Base-by-base conservation (phyloP, 306 rosid genomes). In the Notholithocarpus densiflorus region DNA sequence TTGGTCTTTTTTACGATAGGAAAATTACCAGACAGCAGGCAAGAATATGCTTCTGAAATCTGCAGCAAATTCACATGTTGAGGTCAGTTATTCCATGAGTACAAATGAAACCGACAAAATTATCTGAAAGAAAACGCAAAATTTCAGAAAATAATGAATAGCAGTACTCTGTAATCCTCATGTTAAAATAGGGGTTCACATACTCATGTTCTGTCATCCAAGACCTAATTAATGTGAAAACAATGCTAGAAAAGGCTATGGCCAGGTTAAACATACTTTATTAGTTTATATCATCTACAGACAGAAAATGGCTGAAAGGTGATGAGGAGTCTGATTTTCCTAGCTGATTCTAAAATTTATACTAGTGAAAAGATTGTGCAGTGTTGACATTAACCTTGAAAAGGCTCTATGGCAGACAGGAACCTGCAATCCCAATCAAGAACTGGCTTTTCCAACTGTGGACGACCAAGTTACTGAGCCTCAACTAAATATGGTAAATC, bases 31-130 rank as follows among this genome's bases (percentile, higher is more conserved):
- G 92, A 76, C 54, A 87, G 86, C 48, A 92, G 87, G 81, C 85
- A 79, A 27, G 91, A 8, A 43, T 92, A 84, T 80, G 97, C 97
- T 87, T 89, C 87, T 6, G 97, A 89, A 65, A 92, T 85, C 97
- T 92, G 92, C 90, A 89, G 84, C 31, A 79, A 57, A 84, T 82
- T 26, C 32, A 55, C 75, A 72, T 19, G 75, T 72, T 60, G 53
- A 78, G 56, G 73, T 74, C 61, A 66, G 78, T 76, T 77, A 75
- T 48, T 71, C 64, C 32, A 71, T 62, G 37, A 68, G 19, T 59
- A 53, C 9, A 84, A 32, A 59, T 29, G 10, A 8, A 19, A 23
- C 56, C 56, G 34, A 73, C 11, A 40, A 71, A 23, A 23, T 52
- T n/a, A 40, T 14, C 56, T 37, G 26, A 31, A 65, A 11, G 53